Evolutionary conservation across 2,329 filamentous ascomycete genomes (phyloP), one percentile per base, ranked within the genome.

Genomic region (Conoideocrella luteorostrata): DNA sequence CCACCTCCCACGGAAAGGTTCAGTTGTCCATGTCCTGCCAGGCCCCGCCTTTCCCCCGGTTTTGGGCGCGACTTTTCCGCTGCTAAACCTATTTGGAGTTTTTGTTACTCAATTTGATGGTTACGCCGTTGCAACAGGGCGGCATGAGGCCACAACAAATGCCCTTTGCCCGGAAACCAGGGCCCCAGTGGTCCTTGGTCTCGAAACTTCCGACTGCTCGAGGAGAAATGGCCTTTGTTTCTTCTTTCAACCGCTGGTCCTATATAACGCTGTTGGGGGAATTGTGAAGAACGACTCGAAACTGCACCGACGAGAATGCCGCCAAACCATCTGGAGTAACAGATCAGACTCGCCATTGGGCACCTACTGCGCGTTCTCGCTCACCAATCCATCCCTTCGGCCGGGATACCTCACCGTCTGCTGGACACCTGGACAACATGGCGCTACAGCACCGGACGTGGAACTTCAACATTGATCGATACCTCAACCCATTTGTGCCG

Each of bases 401-500:
- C 22, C 29, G 17, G 22, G 15, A n/a, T 26, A n/a, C 33, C 15
- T 35, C 40, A 38, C 21, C 45, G 30, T 41, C 11, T 37, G 33
- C 33, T 26, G n/a, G n/a, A n/a, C n/a, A n/a, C n/a, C n/a, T n/a
- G n/a, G n/a, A n/a, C n/a, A n/a, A n/a, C n/a, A 39, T 38, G 36
- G 26, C 32, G 13, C 52, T 56, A 46, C 43, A 52, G 34, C 42
- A 50, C 13, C 44, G 47, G 24, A 49, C 49, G 26, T 74, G 71
- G 66, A 71, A 82, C 56, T 80, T 94, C 63, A 79, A 93, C 64
- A 77, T 95, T 50, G 89, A 95, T 69, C 66, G 65, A n/a, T 79
- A 83, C 58, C 60, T 94, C 40, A 88, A 91, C 59, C 84, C 74
- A 3, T 71, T 80, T 47, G 58, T 94, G 20, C 85, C 85, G 7